Conservation (phyloP, 352 stramenopile genomes). For the Blastocystis sp. region DNA sequence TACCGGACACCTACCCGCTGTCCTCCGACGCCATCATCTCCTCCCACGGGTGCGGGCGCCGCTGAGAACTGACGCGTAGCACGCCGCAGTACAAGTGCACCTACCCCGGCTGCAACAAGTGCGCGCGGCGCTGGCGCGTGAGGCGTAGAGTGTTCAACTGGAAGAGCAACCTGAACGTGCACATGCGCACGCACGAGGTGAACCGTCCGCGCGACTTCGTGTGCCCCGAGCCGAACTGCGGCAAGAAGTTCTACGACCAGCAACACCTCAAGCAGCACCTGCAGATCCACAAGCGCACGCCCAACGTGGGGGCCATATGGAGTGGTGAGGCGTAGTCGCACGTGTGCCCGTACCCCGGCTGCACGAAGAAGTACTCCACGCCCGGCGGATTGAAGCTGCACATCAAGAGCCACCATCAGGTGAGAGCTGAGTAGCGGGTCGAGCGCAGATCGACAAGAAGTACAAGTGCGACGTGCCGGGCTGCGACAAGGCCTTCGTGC, state of each 20-base stretch:
- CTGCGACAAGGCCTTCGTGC: constrained; percentile 62
- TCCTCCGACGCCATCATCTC: neutral
- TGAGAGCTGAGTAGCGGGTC: neutral
- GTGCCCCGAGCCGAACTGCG: constrained; percentile 49
- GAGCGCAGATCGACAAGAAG: constrained; percentile 57
- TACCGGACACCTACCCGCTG: neutral
- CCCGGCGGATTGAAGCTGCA: constrained; percentile 60
- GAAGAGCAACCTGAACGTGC: constrained; percentile 68
- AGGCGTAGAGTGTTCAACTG: constrained; percentile 53
- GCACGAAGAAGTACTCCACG: constrained; percentile 67
- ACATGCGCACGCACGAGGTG: constrained; percentile 51
- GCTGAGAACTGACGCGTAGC: neutral
- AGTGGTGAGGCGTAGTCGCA: constrained; percentile 11
- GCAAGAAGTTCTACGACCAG: constrained; percentile 57
- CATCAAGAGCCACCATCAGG: constrained; percentile 61
- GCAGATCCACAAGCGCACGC: constrained; percentile 59
- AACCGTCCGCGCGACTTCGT: constrained; percentile 29
- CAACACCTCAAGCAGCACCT: constrained; percentile 65
- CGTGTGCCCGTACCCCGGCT: constrained; percentile 27
- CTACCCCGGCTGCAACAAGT: constrained; percentile 63
- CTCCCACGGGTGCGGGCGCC: neutral
- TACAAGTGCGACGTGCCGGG: constrained; percentile 64
- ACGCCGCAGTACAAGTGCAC: constrained; percentile 32
- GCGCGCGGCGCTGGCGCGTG: neutral
- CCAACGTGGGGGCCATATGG: neutral